Evolutionary conservation across 2,329 filamentous ascomycete genomes (phyloP).

Genomic region (Exophiala calicioides): DNA sequence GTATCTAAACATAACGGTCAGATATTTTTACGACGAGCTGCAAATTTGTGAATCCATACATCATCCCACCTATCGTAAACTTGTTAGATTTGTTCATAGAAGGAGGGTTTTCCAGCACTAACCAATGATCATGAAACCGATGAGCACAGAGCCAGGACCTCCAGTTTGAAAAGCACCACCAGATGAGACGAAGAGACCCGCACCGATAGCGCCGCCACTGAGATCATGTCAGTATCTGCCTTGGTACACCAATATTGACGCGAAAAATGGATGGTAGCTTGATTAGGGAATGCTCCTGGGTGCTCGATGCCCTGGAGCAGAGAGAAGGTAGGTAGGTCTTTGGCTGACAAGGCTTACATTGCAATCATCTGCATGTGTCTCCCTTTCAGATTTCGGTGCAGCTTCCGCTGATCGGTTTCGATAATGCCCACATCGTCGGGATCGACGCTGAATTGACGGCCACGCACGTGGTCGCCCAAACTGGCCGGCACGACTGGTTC

Average conservation of each 20-base stretch:
- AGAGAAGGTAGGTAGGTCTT: too few relatives aligned
- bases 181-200: conserved; percentile 45
- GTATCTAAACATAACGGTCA: too few relatives aligned
- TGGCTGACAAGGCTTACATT: conserved; percentile 42
- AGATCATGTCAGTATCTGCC: not conserved
- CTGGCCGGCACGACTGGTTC: too few relatives aligned
- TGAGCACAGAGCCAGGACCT: conserved; percentile 60
- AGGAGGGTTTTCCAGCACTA: conserved; percentile 22
- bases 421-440: too few relatives aligned
- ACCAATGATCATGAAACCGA: conserved; percentile 76
- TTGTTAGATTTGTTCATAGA: conserved; percentile 29
- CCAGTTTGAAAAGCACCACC: conserved; percentile 39
- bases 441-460: too few relatives aligned
- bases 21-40: too few relatives aligned
- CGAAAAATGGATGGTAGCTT: too few relatives aligned
- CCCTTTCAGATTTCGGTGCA: conserved; percentile 21
- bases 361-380: conserved; percentile 30
- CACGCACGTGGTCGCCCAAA: too few relatives aligned
- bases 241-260: conserved; percentile 2
- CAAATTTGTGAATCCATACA: too few relatives aligned
- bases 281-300: too few relatives aligned
- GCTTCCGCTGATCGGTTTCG: conserved; percentile 15
- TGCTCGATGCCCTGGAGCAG: too few relatives aligned
- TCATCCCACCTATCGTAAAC: conserved; percentile 43
- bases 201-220: conserved; percentile 35